Conservation (phyloP, 371 early-diverging fungal genomes). For the Mortierella sp. region DNA sequence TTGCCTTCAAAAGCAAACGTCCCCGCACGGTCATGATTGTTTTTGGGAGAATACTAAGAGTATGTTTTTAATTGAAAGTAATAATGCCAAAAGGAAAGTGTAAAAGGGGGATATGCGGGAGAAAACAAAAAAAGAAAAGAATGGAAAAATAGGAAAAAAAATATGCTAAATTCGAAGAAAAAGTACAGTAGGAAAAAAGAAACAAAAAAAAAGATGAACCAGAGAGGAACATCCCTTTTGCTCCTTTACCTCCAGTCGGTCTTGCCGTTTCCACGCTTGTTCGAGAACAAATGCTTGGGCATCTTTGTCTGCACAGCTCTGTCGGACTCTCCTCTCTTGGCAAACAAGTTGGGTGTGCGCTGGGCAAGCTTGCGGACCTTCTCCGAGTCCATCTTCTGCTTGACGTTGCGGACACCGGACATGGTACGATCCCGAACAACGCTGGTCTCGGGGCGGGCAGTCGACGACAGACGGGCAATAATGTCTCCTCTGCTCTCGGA, state of each 20-base stretch:
- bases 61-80: not conserved
- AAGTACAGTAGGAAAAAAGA: not conserved
- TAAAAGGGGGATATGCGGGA: conserved; percentile 6
- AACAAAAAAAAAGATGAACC: not conserved
- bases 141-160: not conserved
- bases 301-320: conserved; percentile 89
- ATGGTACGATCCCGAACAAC: conserved; percentile 75
- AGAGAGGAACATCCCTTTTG: not conserved
- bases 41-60: not conserved
- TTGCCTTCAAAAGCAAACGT: not conserved
- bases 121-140: not conserved
- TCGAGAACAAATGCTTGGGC: conserved; percentile 98
- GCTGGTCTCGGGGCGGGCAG: conserved; percentile 55
- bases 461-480: conserved; percentile 64
- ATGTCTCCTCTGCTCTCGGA: conserved; percentile 77
- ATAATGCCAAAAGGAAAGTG: not conserved
- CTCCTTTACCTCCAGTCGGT: conserved; percentile 85
- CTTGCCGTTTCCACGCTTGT: conserved; percentile 89
- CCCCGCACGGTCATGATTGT: not conserved
- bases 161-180: not conserved
- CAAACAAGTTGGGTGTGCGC: conserved; percentile 80
- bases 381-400: conserved; percentile 79
- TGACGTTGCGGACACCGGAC: conserved; percentile 84
- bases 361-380: conserved; percentile 83
- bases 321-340: conserved; percentile 95